Conservation (phyloP, 345 rosid genomes). For the Populus simonii region DNA sequence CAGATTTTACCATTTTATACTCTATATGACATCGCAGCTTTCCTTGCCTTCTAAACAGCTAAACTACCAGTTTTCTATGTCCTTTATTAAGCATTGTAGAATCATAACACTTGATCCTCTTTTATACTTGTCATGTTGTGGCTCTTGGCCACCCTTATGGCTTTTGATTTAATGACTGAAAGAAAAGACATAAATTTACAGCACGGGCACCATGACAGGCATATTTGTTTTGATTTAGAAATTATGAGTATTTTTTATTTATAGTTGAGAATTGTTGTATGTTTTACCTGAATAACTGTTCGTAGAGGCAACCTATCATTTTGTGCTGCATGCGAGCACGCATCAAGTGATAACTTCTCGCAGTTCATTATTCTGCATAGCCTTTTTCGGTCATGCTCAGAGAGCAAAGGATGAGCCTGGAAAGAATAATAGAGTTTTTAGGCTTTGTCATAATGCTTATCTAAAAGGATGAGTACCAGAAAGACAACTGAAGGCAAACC, state of each 20-base stretch:
- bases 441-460: not conserved
- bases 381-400: conserved; percentile 70
- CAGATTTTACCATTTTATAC: not conserved
- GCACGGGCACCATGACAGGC: not conserved
- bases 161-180: not conserved
- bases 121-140: not conserved
- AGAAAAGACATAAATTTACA: not conserved
- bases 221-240: not conserved
- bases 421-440: conserved; percentile 13
- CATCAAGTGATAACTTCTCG: conserved; percentile 78
- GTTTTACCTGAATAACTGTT: conserved; percentile 73
- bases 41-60: not conserved
- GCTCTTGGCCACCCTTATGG: not conserved
- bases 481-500: conserved; percentile 38
- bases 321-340: conserved; percentile 88
- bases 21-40: not conserved
- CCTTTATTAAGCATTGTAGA: not conserved
- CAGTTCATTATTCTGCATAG: conserved; percentile 74
- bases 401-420: conserved; percentile 70
- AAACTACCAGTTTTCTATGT: not conserved
- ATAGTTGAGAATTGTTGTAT: not conserved
- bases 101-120: not conserved
- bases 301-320: conserved; percentile 86
- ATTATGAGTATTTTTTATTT: not conserved
- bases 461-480: conserved; percentile 2